Percentiles rank a stretch among this genome's conserved stretches.
These are phyloP conservation scores for Smallanthus sonchifolius DNA, from an alignment of 129 eudicot species.

Conservation along the genomic window DNA sequence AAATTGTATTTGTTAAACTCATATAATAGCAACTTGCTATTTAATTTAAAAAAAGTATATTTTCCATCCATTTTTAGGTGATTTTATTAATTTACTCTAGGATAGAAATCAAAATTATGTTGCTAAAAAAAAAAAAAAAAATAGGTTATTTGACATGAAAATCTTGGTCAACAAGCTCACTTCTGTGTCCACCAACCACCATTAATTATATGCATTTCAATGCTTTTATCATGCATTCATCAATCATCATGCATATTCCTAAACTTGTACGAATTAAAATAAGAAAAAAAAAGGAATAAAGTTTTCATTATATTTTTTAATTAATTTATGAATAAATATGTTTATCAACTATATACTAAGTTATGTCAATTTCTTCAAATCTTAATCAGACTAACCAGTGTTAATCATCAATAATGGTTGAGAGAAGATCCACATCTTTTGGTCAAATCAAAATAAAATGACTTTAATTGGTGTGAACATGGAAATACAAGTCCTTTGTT, in stretches of 20 bases:
- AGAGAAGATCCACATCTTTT: background rate
- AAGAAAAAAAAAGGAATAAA: background rate
- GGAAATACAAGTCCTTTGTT: background rate
- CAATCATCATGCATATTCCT: slow-evolving; percentile 21
- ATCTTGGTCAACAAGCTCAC: slow-evolving; percentile 12
- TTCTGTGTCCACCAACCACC: slow-evolving; percentile 18
- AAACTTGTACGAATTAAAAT: background rate
- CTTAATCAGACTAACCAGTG: background rate
- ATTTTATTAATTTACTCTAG: background rate
- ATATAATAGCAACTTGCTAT: background rate
- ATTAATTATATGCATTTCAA: slow-evolving; percentile 8
- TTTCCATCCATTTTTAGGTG: background rate
- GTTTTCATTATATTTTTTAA: background rate
- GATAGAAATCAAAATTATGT: background rate
- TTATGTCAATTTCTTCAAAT: background rate
- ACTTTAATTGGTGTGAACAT: background rate
- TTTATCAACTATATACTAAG: background rate
- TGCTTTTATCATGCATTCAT: slow-evolving; percentile 12
- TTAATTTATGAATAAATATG: background rate
- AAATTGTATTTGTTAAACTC: background rate
- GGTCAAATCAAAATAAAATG: background rate
- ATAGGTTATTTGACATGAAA: background rate
- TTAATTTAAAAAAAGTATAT: background rate
- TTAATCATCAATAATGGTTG: background rate
- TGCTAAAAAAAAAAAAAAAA: background rate